phyloP scores from a whole-genome alignment of 2,329 filamentous ascomycete genomes.

The Westerdykella sp. region DNA sequence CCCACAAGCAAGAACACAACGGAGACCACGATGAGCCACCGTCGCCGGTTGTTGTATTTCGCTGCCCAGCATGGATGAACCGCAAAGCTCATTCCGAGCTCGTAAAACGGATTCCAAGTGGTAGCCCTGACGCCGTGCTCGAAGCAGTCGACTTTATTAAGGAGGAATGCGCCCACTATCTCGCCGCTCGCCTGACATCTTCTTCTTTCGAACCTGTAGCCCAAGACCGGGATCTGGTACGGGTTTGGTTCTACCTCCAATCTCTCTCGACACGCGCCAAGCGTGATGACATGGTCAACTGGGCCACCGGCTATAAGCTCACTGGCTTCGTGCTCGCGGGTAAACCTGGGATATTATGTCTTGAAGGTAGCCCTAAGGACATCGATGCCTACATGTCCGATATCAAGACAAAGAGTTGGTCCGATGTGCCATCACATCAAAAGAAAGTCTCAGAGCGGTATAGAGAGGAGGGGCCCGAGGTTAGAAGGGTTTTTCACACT shows the following conservation, averaged over 20 bases:
- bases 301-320: constrained; percentile 48
- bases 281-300: constrained; percentile 51
- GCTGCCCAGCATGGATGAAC: too few relatives aligned
- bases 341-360: constrained; percentile 52
- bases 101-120: too few relatives aligned
- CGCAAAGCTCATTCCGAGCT: too few relatives aligned
- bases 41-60: too few relatives aligned
- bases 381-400: constrained; percentile 58
- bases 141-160: too few relatives aligned
- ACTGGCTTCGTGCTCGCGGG: constrained; percentile 57
- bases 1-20: background rate
- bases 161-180: too few relatives aligned
- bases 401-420: constrained; percentile 59
- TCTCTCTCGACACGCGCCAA: constrained; percentile 56
- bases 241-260: constrained; percentile 60
- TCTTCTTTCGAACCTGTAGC: too few relatives aligned
- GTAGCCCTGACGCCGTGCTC: too few relatives aligned
- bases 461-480: constrained; percentile 33
- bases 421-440: constrained; percentile 55
- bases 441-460: constrained; percentile 57
- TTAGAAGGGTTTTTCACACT: constrained; percentile 44
- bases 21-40: too few relatives aligned
- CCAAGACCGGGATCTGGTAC: constrained; percentile 32
- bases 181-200: too few relatives aligned
- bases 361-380: constrained; percentile 44